Percentiles rank a stretch among this genome's conserved stretches.
These are phyloP conservation scores for Dinochytrium kinnereticum DNA, from an alignment of 371 early-diverging fungal genomes.

Conservation along the genomic window DNA sequence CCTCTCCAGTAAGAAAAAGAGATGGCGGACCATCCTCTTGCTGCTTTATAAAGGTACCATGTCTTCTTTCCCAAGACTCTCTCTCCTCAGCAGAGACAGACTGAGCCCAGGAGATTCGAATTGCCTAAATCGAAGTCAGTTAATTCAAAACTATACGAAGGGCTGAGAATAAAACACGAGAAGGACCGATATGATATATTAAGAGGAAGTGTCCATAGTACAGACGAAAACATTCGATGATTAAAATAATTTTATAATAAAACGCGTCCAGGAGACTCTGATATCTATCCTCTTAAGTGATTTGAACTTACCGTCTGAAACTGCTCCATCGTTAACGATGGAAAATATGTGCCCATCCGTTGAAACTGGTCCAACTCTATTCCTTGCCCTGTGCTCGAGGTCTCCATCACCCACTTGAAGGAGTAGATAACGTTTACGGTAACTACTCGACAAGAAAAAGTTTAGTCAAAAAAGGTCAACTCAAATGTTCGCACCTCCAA, in stretches of 20 bases:
- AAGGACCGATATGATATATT: not conserved
- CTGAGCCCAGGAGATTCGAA: not conserved
- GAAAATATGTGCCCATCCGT: not conserved
- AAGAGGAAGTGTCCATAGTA: no score
- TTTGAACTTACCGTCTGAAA: not conserved
- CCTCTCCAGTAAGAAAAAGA: not conserved
- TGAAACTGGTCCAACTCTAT: not conserved
- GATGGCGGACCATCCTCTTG: not conserved
- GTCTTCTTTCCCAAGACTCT: not conserved
- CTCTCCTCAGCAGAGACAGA: not conserved
- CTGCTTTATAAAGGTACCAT: not conserved
- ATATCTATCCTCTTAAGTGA: not conserved
- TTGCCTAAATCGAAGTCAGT: not conserved
- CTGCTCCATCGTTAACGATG: not conserved
- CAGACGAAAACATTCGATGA: not conserved
- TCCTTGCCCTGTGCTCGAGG: not conserved
- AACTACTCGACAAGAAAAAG: not conserved
- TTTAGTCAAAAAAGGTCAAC: not conserved
- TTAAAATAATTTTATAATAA: not conserved
- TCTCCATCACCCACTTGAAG: conserved; percentile 13
- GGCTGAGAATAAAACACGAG: not conserved
- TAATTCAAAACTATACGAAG: not conserved
- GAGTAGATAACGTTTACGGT: not conserved
- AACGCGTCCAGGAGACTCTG: not conserved
- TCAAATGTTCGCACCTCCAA: not conserved